Conservation (phyloP, 805 yeast species). For the Nakazawaea sp. region DNA sequence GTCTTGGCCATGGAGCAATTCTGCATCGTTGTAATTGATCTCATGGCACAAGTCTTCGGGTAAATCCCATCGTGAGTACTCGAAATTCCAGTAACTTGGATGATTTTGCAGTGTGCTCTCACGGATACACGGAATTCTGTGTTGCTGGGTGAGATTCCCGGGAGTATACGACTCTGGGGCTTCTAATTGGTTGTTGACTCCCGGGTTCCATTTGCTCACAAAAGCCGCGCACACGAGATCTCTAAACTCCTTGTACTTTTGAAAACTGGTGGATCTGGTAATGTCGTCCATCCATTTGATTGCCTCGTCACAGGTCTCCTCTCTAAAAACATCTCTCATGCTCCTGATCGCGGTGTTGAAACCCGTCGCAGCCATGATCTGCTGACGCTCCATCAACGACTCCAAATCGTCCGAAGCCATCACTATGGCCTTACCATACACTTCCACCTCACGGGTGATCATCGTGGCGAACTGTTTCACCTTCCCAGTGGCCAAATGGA, state of each 20-base stretch:
- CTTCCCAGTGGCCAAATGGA: slow-evolving; percentile 58
- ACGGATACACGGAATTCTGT: slow-evolving; percentile 32
- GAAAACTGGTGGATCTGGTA: slow-evolving; percentile 44
- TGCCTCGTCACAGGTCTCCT: slow-evolving; percentile 73
- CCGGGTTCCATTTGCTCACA: slow-evolving; percentile 55
- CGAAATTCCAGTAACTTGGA: slow-evolving; percentile 31
- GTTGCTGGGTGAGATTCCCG: slow-evolving; percentile 22
- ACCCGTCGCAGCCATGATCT: slow-evolving; percentile 54
- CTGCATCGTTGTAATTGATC: slow-evolving; percentile 36
- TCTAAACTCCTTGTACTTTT: slow-evolving; percentile 38
- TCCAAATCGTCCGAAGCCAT: slow-evolving; percentile 46
- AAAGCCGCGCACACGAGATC: slow-evolving; percentile 51
- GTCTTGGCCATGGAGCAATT: slow-evolving; percentile 15
- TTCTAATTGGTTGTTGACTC: slow-evolving; percentile 24
- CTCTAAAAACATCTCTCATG: slow-evolving; percentile 65
- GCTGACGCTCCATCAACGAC: slow-evolving; percentile 45
- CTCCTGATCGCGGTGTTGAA: slow-evolving; percentile 60
- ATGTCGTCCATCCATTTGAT: slow-evolving; percentile 59
- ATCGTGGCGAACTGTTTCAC: slow-evolving; percentile 60
- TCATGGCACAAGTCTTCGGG: slow-evolving; percentile 32
- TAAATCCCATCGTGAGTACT: slow-evolving; percentile 39
- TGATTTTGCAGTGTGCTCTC: slow-evolving; percentile 14
- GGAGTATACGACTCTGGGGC: slow-evolving; percentile 4
- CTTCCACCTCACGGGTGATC: slow-evolving; percentile 60
- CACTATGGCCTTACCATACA: slow-evolving; percentile 64